phyloP scores from a whole-genome alignment of 1,139 yeast species.

The Pichia norvegensis region DNA sequence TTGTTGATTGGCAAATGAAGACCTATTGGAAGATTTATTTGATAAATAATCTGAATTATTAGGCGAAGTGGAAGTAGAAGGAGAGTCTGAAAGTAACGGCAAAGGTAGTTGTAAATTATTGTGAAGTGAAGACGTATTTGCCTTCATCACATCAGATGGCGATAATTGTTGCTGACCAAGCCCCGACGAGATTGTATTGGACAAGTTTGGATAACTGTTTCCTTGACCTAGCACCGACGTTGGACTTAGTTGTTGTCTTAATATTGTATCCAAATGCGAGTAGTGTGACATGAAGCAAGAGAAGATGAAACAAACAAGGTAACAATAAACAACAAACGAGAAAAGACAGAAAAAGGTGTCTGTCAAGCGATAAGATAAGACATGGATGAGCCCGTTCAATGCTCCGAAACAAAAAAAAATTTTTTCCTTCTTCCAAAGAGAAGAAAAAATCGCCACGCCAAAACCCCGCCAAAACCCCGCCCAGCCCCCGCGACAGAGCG shows the following conservation, averaged over 20 bases:
- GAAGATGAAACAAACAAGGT: background rate
- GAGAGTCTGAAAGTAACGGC: background rate
- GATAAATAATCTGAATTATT: background rate
- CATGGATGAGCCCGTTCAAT: background rate
- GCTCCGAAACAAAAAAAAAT: background rate
- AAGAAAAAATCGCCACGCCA: no score
- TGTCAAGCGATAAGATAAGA: background rate
- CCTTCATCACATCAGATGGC: background rate
- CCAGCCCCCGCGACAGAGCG: background rate
- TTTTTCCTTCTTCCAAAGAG: background rate
- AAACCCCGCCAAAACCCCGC: constrained; percentile 31
- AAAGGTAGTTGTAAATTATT: background rate
- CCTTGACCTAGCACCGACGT: background rate
- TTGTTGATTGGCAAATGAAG: background rate
- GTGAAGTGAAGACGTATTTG: background rate
- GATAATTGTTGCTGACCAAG: background rate
- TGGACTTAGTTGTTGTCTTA: background rate
- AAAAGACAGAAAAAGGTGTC: background rate
- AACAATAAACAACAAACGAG: background rate
- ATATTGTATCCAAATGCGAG: background rate
- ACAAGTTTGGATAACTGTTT: background rate
- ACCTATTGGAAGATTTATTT: background rate
- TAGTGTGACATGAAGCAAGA: background rate
- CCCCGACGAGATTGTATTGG: background rate
- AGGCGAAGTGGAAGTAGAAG: background rate